Evolutionary conservation across 139 green algal genomes (phyloP).

Genomic region (Monoraphidium neglectum): DNA sequence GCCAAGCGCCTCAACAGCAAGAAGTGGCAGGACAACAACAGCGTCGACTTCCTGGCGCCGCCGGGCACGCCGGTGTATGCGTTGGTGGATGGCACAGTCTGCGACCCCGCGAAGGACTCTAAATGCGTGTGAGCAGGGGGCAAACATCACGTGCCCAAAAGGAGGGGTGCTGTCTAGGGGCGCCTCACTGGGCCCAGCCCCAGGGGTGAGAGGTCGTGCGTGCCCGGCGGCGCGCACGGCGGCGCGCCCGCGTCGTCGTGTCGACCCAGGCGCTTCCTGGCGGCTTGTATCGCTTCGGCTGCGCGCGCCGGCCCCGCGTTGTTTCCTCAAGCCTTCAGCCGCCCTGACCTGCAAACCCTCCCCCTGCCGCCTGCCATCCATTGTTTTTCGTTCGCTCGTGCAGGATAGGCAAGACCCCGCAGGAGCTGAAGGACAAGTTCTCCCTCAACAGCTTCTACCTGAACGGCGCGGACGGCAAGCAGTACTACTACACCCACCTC

Average conservation of each 20-base stretch:
- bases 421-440: conserved; percentile 27
- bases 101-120: conserved; percentile 22
- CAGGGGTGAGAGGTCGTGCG: neutral
- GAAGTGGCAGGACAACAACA: conserved; percentile 18
- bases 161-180: neutral
- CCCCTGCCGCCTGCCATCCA: neutral
- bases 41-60: conserved; percentile 6
- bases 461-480: conserved; percentile 1
- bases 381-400: neutral
- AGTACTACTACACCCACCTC: conserved; percentile 26
- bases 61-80: conserved; percentile 17
- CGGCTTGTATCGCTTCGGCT: neutral
- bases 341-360: neutral
- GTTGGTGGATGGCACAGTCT: neutral
- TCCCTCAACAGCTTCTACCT: conserved; percentile 33
- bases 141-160: neutral
- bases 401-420: conserved; percentile 16
- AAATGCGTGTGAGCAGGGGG: conserved; percentile 17
- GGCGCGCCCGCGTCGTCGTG: neutral
- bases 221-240: neutral
- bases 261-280: neutral
- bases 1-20: conserved; percentile 8
- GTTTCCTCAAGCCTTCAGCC: neutral
- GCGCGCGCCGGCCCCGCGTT: neutral
- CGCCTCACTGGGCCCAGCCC: neutral